phyloP scores from a whole-genome alignment of 345 rosid species.

The Acer saccharum region DNA sequence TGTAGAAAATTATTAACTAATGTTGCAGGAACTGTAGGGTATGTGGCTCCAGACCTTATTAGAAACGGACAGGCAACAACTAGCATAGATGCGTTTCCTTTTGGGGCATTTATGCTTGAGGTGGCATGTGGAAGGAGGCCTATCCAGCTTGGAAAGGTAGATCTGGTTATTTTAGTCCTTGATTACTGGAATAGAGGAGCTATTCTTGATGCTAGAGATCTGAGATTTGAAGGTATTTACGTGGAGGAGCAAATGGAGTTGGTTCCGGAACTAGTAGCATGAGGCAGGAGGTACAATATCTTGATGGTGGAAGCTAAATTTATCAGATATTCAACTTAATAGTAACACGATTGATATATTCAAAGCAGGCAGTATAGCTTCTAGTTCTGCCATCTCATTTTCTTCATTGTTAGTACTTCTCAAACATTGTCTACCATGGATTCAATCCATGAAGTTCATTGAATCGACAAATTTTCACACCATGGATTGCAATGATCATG shows the following conservation, averaged over 20 bases:
- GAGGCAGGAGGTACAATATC: constrained; percentile 32
- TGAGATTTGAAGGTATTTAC: neutral
- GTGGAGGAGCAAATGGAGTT: constrained; percentile 26
- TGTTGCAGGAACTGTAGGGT: no score
- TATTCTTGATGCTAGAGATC: constrained; percentile 19
- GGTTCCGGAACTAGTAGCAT: constrained; percentile 26
- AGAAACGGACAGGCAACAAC: constrained; percentile 46
- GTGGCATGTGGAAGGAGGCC: constrained; percentile 55
- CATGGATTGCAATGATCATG: no score
- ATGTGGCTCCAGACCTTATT: neutral
- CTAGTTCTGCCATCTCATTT: neutral
- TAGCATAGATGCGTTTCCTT: constrained; percentile 42
- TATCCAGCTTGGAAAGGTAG: constrained; percentile 27
- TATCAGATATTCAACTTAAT: constrained; percentile 18
- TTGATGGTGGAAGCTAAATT: constrained; percentile 29
- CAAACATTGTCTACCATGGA: neutral
- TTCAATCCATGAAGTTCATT: neutral
- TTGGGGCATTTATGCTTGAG: constrained; percentile 52
- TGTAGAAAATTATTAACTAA: no score
- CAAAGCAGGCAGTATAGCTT: neutral
- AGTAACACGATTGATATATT: neutral
- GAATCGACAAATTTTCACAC: neutral
- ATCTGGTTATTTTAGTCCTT: constrained; percentile 38
- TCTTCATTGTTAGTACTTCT: neutral
- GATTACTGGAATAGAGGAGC: constrained; percentile 15